Evolutionary conservation across 345 rosid species (phyloP).

Genomic region (Cardamine occulta): DNA sequence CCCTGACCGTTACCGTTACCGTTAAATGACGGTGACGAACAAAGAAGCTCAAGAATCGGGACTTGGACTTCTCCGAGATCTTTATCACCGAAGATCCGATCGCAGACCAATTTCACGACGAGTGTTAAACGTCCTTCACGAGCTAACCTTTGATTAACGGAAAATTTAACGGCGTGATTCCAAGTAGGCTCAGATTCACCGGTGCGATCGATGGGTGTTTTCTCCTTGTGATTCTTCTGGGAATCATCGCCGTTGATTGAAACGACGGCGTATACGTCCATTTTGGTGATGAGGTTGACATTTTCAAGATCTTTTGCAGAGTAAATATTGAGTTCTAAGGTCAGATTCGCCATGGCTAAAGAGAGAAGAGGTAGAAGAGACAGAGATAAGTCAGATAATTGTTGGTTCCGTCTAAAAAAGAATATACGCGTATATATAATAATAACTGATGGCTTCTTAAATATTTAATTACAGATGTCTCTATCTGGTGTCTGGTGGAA

Average conservation of each 20-base stretch:
- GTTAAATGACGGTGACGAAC: constrained; percentile 29
- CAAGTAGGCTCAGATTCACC: constrained; percentile 69
- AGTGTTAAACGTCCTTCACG: constrained; percentile 57
- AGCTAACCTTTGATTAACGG: constrained; percentile 51
- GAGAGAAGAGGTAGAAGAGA: constrained; percentile 10
- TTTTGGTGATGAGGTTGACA: constrained; percentile 69
- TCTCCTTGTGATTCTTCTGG: constrained; percentile 49
- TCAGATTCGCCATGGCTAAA: constrained; percentile 55
- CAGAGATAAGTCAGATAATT: constrained; percentile 20
- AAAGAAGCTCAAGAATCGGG: constrained; percentile 66
- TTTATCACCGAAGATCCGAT: constrained; percentile 68
- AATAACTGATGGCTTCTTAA: neutral
- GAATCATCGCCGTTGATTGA: constrained; percentile 59
- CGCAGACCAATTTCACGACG: constrained; percentile 64
- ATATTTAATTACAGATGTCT: constrained; percentile 4
- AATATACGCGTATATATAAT: neutral
- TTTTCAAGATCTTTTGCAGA: constrained; percentile 73
- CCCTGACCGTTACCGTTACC: constrained; percentile 37
- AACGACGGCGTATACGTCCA: constrained; percentile 81
- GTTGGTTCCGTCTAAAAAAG: constrained; percentile 19
- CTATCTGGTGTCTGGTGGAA: constrained; percentile 12
- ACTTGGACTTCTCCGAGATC: constrained; percentile 77
- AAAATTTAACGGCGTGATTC: constrained; percentile 68
- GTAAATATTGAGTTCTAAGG: constrained; percentile 65
- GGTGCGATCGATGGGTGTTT: constrained; percentile 51